Conservation (phyloP, 345 rosid genomes). For the Crucihimalaya himalaica region DNA sequence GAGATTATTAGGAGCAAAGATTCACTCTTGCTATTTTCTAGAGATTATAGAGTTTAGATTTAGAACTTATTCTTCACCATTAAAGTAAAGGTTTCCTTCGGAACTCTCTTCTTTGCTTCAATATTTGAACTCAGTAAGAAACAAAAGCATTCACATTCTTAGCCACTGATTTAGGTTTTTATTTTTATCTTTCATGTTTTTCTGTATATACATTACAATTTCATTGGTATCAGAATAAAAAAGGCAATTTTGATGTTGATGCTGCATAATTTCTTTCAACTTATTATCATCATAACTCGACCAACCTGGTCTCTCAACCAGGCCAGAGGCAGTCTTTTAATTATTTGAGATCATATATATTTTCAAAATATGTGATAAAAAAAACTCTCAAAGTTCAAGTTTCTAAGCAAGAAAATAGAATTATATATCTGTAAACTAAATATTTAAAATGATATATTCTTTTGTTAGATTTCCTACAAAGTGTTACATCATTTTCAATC, state of each 20-base stretch:
- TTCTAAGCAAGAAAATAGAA: background rate
- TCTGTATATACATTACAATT: constrained; percentile 35
- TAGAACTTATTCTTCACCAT: constrained; percentile 25
- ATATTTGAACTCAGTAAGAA: constrained; percentile 15
- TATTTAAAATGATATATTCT: background rate
- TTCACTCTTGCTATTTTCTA: constrained; percentile 26
- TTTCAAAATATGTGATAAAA: background rate
- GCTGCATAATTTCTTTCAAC: constrained; percentile 6
- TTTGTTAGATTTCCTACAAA: background rate
- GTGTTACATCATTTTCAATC: background rate
- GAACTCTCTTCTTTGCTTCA: constrained; percentile 7
- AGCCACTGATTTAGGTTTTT: constrained; percentile 25
- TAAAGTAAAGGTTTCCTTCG: constrained; percentile 12
- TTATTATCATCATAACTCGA: background rate
- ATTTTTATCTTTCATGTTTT: constrained; percentile 6
- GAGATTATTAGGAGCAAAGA: constrained; percentile 20
- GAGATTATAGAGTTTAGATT: constrained; percentile 35
- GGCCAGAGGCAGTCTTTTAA: background rate
- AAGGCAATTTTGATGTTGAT: constrained; percentile 38
- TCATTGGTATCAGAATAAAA: constrained; percentile 28
- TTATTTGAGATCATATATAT: background rate
- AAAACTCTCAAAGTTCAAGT: background rate
- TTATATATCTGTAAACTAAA: background rate
- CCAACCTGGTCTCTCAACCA: background rate
- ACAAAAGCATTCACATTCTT: constrained; percentile 7